Base-by-base conservation (phyloP, 352 stramenopile species). In the Phytopythium kandeliae region DNA sequence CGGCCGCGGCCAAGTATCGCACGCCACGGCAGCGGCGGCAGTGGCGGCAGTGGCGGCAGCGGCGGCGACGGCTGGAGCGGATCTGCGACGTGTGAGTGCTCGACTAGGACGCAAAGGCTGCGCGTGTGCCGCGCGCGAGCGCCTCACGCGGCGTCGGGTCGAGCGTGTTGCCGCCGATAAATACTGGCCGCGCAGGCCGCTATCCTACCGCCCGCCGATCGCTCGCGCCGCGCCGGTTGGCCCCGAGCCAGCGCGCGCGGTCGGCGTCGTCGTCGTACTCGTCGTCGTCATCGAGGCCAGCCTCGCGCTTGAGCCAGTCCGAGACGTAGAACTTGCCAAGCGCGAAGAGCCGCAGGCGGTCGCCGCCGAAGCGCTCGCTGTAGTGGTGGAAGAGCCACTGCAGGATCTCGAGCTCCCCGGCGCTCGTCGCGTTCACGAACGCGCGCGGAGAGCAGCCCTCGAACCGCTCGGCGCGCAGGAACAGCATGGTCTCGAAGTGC, bases 371-470 rank as follows among this genome's bases (percentile, higher is more conserved):
- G 3, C 51, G 25, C 19, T 53, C 47, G 35, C 31, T 44, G 30
- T 69, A 67, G 24, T 69, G 57, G 34, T 69, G 47, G 40, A 69
- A 69, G 15, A 82, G 57, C 48, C 54, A 65, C 31, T 75, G 62
- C 43, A 75, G 33, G 41, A 75, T 71, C 30, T 64, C 59, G 30
- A 75, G 54, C 34, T 71, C 56, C 22, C 67, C 66, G 7, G 58
- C 53, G 5, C 38, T 53, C 10, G 71, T 72, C 1, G 60, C 67
- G 24, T 74, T 69, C 22, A 73, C 64, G 31, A 74, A 71, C 2
- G 67, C 67, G 19, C 62, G 60, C 1, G 46, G 40, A 24, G 54
- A 64, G 17, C 52, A 65, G 13, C 50, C 48, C 26, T 61, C 60
- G 22, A 24, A 43, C 1, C 60, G 50, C 28, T 65, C 49, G 2